Conservation (phyloP, 495 filamentous ascomycete genomes). For the Cryomyces minteri region DNA sequence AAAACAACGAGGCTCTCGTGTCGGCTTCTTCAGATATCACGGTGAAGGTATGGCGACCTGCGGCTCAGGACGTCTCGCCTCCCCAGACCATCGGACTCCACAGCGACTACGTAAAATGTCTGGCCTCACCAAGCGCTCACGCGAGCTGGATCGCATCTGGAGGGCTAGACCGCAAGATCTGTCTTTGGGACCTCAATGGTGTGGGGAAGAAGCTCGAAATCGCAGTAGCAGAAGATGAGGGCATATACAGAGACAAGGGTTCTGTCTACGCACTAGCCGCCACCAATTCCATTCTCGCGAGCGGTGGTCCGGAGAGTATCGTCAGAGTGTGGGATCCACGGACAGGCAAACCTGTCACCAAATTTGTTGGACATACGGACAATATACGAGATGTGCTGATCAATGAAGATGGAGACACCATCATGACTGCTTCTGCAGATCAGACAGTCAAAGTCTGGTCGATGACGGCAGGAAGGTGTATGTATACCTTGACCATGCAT, state of each 20-base stretch:
- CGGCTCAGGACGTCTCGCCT: constrained; percentile 41
- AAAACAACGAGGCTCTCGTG: constrained; percentile 67
- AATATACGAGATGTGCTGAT: constrained; percentile 83
- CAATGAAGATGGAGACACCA: constrained; percentile 69
- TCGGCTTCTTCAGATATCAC: constrained; percentile 92
- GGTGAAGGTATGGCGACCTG: constrained; percentile 89
- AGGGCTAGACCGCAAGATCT: constrained; percentile 80
- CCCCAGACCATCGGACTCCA: constrained; percentile 82
- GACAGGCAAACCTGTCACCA: constrained; percentile 78
- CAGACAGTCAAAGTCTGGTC: constrained; percentile 98
- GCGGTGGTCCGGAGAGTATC: constrained; percentile 84
- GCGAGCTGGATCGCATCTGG: constrained; percentile 92
- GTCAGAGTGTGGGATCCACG: constrained; percentile 87
- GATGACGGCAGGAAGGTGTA: constrained; percentile 78
- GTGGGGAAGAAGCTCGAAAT: constrained; percentile 72
- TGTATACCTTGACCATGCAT: constrained; percentile 97
- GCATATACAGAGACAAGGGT: constrained; percentile 58
- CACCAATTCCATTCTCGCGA: constrained; percentile 60
- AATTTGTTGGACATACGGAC: constrained; percentile 96
- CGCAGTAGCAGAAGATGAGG: constrained; percentile 59
- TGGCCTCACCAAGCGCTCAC: constrained; percentile 55
- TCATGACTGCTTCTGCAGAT: constrained; percentile 90
- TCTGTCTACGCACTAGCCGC: constrained; percentile 83
- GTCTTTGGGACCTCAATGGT: constrained; percentile 82
- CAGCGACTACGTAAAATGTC: constrained; percentile 86